phyloP scores from a whole-genome alignment of 169 alveolate genomes.

The Plasmodium gallinaceum region DNA sequence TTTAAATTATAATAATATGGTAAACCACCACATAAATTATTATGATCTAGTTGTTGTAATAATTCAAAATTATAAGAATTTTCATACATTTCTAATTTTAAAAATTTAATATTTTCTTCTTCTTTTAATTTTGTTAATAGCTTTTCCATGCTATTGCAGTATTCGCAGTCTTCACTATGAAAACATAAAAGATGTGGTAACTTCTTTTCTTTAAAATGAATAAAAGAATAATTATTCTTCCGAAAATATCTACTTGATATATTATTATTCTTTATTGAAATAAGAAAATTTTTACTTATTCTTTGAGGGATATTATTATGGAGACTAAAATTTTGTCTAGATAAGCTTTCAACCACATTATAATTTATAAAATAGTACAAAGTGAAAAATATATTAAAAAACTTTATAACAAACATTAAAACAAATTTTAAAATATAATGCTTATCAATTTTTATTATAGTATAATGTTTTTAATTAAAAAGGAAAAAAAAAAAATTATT shows the following conservation, averaged over 20 bases:
- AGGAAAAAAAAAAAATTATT: no score
- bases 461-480: no score
- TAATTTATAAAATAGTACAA: not conserved
- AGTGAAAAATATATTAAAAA: no score
- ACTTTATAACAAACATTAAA: no score
- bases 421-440: no score
- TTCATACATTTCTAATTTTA: constrained; percentile 48
- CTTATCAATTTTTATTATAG: no score
- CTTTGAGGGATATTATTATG: not conserved
- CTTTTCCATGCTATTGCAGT: constrained; percentile 78
- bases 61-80: constrained; percentile 77
- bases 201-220: constrained; percentile 70
- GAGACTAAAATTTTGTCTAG: not conserved
- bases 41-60: constrained; percentile 80
- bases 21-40: constrained; percentile 88
- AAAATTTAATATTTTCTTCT: constrained; percentile 41
- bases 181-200: constrained; percentile 84
- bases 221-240: constrained; percentile 31
- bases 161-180: constrained; percentile 83
- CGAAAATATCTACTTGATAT: not conserved
- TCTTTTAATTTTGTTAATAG: constrained; percentile 40
- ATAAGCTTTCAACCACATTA: not conserved
- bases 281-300: not conserved
- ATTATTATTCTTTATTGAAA: constrained; percentile 11
- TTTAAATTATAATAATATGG: constrained; percentile 87